These are phyloP conservation scores for Phytophthora boehmeriae DNA, from an alignment of 352 stramenopile species.

Conservation along the genomic window DNA sequence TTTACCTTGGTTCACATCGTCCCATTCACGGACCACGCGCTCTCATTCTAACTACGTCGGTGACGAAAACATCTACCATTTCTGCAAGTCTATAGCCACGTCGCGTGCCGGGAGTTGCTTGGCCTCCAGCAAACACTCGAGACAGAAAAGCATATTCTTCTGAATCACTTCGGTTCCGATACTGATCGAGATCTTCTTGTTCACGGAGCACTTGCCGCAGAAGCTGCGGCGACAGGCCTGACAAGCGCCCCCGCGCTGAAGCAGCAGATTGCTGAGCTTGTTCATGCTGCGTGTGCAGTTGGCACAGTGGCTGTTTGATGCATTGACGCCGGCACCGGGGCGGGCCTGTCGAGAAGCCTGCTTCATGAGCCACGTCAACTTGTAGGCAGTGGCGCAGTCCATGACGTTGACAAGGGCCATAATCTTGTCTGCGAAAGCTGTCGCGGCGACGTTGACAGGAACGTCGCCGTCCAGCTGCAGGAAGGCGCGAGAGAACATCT, in stretches of 20 bases:
- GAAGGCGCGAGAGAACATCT: slow-evolving; percentile 50
- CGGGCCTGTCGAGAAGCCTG: slow-evolving; percentile 27
- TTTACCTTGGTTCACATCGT: slow-evolving; percentile 10
- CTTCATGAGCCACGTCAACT: slow-evolving; percentile 49
- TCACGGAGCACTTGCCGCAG: slow-evolving; percentile 48
- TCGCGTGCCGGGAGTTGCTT: slow-evolving; percentile 39
- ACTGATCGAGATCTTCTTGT: slow-evolving; percentile 49
- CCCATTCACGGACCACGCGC: slow-evolving; percentile 23
- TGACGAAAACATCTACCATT: slow-evolving; percentile 21
- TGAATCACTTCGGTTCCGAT: slow-evolving; percentile 40
- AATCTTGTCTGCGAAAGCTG: slow-evolving; percentile 39
- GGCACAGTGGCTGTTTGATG: slow-evolving; percentile 32
- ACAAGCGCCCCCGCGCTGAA: slow-evolving; percentile 37
- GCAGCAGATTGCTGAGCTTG: slow-evolving; percentile 39
- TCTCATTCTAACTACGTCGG: slow-evolving; percentile 25
- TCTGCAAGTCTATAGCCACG: slow-evolving; percentile 39
- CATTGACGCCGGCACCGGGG: slow-evolving; percentile 18
- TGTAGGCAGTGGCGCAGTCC: slow-evolving; percentile 47
- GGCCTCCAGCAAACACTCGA: slow-evolving; percentile 48
- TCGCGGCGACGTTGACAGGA: slow-evolving; percentile 34
- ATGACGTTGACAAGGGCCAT: slow-evolving; percentile 39
- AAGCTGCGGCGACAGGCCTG: slow-evolving; percentile 44
- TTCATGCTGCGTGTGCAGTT: slow-evolving; percentile 45
- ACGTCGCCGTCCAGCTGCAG: slow-evolving; percentile 43
- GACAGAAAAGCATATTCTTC: slow-evolving; percentile 49